Evolutionary conservation across 768 basidiomycete species (phyloP), one percentile per base, ranked within the genome.

Genomic region (Mrakia frigida): DNA sequence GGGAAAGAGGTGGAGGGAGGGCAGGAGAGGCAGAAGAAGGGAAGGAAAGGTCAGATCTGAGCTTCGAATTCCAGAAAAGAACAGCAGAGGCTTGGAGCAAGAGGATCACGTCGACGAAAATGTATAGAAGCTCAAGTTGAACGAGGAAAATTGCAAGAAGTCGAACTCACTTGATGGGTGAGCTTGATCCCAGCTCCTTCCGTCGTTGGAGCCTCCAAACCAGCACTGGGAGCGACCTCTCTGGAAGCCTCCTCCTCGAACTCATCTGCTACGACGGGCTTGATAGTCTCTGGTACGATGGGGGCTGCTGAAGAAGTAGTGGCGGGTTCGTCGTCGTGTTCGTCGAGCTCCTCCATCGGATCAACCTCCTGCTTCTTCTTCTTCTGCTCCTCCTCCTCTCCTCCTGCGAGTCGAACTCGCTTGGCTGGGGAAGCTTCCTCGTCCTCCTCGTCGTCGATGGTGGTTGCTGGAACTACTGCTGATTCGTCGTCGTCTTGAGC

Each of bases 181-280:
- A 94, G 86, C 82, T 93, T 91, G 23, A 94, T 83, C 35, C 89
- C 77, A 41, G 69, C 67, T 13, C 65, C 67, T 68, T 33, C 53
- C 13, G 73, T 46, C 59, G 35, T 59, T 11, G 68, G 41, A 31
- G 28, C 71, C 43, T 52, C 71, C 13, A 98, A 84, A 7, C 95
- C 95, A 67, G 92, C 92, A 2, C 91, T 92, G 31, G 90, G 73
- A 35, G 73, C 91, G 75, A 98, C 89, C 82, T 97, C 94, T 67
- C 94, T 89, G 83, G 92, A 93, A 0, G 92, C 94, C 80, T 95
- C 93, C 0, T 91, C 93, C 84, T 95, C 93, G 81, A 98, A 94
- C 79, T 96, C 94, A 84, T 98, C 96, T 16, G 96, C 87, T 10
- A 93, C 90, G 0, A 93, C 86, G 11, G 94, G 92, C 73, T 87